phyloP scores from a whole-genome alignment of 2,329 filamentous ascomycete genomes.

The Botryotinia globosa region DNA sequence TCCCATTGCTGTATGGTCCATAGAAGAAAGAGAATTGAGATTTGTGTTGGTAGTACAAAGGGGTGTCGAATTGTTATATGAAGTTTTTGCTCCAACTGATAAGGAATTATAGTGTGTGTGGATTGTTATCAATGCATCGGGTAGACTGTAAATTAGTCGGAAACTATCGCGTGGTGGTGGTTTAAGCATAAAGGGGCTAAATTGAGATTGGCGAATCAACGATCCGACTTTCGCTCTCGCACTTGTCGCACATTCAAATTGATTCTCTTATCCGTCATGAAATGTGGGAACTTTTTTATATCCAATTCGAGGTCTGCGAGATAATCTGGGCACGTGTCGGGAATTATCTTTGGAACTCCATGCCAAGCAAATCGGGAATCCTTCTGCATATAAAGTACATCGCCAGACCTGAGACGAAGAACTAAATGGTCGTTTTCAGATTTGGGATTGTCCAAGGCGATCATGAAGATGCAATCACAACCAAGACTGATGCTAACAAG shows the following conservation, averaged over 20 bases:
- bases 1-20: neutral
- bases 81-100: constrained; percentile 2
- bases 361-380: constrained; percentile 89
- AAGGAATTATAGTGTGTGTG: neutral
- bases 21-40: neutral
- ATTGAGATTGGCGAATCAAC: neutral
- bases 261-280: constrained; percentile 84
- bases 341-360: constrained; percentile 83
- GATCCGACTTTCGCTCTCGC: constrained; percentile 44
- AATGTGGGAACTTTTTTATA: constrained; percentile 66
- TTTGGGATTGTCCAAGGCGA: constrained; percentile 52
- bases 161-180: neutral
- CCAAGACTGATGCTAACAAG: constrained; percentile 85
- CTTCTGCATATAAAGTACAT: constrained; percentile 85
- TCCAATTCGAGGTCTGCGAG: constrained; percentile 69
- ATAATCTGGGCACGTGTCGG: constrained; percentile 73
- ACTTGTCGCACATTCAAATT: constrained; percentile 94
- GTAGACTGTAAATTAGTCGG: neutral
- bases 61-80: neutral
- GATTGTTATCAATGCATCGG: constrained; percentile 9
- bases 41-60: neutral
- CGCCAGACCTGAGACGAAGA: constrained; percentile 74
- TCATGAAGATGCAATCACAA: constrained; percentile 86
- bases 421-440: constrained; percentile 49
- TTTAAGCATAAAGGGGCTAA: neutral